phyloP scores from a whole-genome alignment of 176 grass and related monocot genomes.

The Musa beccarii region DNA sequence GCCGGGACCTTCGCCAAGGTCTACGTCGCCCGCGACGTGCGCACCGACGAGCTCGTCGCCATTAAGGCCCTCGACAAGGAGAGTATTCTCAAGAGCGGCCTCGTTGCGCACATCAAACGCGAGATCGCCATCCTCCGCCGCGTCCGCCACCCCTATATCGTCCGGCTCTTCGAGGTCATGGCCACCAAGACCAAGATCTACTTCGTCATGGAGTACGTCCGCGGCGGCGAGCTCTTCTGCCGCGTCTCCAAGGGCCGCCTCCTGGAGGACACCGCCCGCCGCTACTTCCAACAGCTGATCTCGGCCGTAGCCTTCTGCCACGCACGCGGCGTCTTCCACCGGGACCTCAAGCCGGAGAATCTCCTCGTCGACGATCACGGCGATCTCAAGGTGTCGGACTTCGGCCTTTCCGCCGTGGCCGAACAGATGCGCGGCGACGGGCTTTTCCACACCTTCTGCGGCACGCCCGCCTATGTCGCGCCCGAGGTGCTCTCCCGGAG shows the following conservation, averaged over 20 bases:
- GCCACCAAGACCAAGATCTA: slow-evolving; percentile 99
- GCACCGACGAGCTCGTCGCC: slow-evolving; percentile 56
- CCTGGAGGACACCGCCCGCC: slow-evolving; percentile 77
- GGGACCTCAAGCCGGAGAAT: slow-evolving; percentile 99
- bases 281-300: slow-evolving; percentile 92
- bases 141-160: slow-evolving; percentile 88
- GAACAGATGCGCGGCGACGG: slow-evolving; percentile 88
- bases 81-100: slow-evolving; percentile 60
- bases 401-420: slow-evolving; percentile 83
- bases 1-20: slow-evolving; percentile 93
- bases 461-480: slow-evolving; percentile 86
- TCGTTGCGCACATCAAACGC: slow-evolving; percentile 88
- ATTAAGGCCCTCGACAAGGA: slow-evolving; percentile 99
- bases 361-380: slow-evolving; percentile 76
- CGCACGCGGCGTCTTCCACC: slow-evolving; percentile 78
- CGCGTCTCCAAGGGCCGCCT: slow-evolving; percentile 85
- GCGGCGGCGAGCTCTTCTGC: slow-evolving; percentile 86
- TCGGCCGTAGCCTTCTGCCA: slow-evolving; percentile 95
- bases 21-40: slow-evolving; percentile 62
- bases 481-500: slow-evolving; percentile 80
- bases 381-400: slow-evolving; percentile 97
- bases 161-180: slow-evolving; percentile 92
- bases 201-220: slow-evolving; percentile 98
- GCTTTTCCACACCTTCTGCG: slow-evolving; percentile 93
- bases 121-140: slow-evolving; percentile 93